Evolutionary conservation across 2,329 filamentous ascomycete genomes (phyloP).

Genomic region (Trichoderma sp.): DNA sequence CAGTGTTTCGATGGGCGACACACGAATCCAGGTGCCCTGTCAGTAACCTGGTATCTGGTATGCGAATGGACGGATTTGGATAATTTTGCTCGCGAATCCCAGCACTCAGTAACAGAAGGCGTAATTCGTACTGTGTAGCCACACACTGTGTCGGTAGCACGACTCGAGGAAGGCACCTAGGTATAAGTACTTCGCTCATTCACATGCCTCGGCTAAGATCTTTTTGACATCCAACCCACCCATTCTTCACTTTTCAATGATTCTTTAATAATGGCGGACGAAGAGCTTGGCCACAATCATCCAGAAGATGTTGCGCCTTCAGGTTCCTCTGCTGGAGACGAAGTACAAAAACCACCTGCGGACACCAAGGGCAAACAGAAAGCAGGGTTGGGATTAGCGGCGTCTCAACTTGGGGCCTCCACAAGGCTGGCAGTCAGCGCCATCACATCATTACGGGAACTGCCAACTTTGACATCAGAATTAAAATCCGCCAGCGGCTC

Average conservation of each 20-base stretch:
- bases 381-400: neutral
- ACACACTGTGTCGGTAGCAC: neutral
- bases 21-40: neutral
- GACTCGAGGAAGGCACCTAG: neutral
- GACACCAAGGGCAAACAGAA: slow-evolving; percentile 10
- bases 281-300: neutral
- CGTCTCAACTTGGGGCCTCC: neutral
- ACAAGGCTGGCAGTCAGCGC: neutral
- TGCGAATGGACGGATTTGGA: neutral
- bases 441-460: neutral
- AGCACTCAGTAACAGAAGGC: neutral
- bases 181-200: neutral
- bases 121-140: neutral
- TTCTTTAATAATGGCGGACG: neutral
- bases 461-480: neutral
- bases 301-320: neutral
- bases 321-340: neutral
- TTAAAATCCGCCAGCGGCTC: neutral
- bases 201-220: neutral
- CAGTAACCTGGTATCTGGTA: neutral
- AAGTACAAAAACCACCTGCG: no score
- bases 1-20: neutral
- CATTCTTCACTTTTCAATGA: neutral
- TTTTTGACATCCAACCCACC: neutral
- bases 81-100: neutral